phyloP scores from a whole-genome alignment of 768 basidiomycete genomes.

The Phylloporus sp. region DNA sequence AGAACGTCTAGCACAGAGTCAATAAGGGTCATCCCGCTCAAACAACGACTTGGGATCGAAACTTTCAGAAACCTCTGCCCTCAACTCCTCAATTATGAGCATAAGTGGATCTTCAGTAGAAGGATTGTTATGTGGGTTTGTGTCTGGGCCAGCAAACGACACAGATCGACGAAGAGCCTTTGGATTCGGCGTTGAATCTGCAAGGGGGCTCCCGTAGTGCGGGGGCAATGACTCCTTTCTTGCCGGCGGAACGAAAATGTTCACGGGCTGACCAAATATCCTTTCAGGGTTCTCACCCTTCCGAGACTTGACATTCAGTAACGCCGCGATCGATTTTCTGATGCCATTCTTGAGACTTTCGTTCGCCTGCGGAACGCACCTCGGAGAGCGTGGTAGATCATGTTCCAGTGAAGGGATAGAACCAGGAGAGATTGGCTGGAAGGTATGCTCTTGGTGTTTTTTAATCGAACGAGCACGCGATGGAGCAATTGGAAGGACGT shows the following conservation, averaged over 20 bases:
- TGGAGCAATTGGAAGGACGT: not conserved
- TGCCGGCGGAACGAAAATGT: conserved; percentile 5
- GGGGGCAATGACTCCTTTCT: conserved; percentile 16
- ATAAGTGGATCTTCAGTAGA: conserved; percentile 6
- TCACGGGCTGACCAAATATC: conserved; percentile 17
- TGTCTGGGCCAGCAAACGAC: conserved; percentile 19
- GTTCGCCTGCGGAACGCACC: conserved; percentile 3
- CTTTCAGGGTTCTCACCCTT: conserved; percentile 3
- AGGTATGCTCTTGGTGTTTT: not conserved
- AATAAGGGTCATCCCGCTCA: conserved; percentile 7
- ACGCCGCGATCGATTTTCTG: conserved; percentile 1
- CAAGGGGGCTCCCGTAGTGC: not conserved
- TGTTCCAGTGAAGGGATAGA: conserved; percentile 7
- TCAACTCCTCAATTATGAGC: conserved; percentile 19
- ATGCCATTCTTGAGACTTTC: conserved; percentile 4
- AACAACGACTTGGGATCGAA: conserved; percentile 20
- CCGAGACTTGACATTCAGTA: conserved; percentile 4
- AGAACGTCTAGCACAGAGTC: not conserved
- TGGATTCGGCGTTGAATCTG: not conserved
- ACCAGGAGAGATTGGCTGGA: conserved; percentile 12
- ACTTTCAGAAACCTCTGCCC: conserved; percentile 10
- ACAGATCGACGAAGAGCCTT: conserved; percentile 24
- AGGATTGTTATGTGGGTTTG: not conserved
- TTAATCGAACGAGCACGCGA: not conserved
- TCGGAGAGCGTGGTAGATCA: conserved; percentile 6